Conservation (phyloP, 305 asterid species). For the Rubia peregrina region DNA sequence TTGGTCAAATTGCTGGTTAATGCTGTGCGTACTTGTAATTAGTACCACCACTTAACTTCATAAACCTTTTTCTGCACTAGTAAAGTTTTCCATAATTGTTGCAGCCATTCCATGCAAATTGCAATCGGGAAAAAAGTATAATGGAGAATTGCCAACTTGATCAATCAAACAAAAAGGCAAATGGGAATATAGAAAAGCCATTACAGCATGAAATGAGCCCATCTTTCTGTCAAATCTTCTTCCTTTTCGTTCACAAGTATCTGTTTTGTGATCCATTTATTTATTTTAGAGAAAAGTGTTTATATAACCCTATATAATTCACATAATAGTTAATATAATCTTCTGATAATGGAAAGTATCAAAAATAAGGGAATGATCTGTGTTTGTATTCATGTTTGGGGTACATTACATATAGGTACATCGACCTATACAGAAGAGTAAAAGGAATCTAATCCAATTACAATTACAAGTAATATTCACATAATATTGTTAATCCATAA, state of each 20-base stretch:
- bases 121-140: neutral
- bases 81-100: conserved; percentile 13
- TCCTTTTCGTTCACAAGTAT: neutral
- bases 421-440: no score
- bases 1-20: neutral
- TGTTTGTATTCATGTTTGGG: no score
- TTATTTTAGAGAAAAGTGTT: no score
- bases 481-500: no score
- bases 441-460: no score
- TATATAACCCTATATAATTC: no score
- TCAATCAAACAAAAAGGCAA: conserved; percentile 9
- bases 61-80: conserved; percentile 1
- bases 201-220: conserved; percentile 15
- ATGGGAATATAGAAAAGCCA: conserved; percentile 13
- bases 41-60: neutral
- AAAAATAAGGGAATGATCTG: no score
- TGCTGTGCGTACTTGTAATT: conserved; percentile 11
- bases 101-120: conserved; percentile 19
- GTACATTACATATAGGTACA: no score
- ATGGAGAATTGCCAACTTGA: conserved; percentile 10
- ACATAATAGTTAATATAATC: no score
- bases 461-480: no score
- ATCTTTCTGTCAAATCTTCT: conserved; percentile 16
- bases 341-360: no score
- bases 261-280: neutral